phyloP scores from a whole-genome alignment of 2,329 filamentous ascomycete genomes.

The Ophiostoma pallidulum region DNA sequence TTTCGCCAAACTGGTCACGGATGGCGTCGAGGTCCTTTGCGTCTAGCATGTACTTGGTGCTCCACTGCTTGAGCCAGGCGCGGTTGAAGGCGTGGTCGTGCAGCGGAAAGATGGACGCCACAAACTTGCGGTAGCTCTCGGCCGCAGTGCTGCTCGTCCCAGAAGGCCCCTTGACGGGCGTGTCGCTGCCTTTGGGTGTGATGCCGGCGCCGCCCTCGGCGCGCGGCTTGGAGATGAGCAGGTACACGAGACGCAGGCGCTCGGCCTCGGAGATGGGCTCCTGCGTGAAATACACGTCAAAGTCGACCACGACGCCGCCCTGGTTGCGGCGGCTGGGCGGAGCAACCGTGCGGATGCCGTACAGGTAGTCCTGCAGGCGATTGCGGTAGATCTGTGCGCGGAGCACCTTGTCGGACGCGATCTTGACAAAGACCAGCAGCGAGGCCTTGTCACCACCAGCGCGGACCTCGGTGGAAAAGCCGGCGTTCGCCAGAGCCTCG shows the following conservation, averaged over 20 bases:
- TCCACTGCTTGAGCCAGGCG: constrained; percentile 65
- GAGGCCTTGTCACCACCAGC: constrained; percentile 60
- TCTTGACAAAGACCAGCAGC: constrained; percentile 72
- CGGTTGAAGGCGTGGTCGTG: constrained; percentile 71
- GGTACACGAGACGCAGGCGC: constrained; percentile 75
- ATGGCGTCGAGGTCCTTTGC: constrained; percentile 62
- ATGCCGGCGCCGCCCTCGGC: constrained; percentile 66
- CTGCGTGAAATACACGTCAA: constrained; percentile 54
- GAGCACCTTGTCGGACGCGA: constrained; percentile 66
- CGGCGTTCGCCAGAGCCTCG: constrained; percentile 62
- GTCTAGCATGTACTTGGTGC: constrained; percentile 59
- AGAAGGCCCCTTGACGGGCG: background rate
- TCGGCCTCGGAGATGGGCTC: constrained; percentile 84
- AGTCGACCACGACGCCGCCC: constrained; percentile 31
- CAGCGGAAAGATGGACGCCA: constrained; percentile 66
- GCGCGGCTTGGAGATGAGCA: constrained; percentile 65
- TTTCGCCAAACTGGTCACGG: constrained; percentile 52
- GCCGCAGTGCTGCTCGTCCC: background rate
- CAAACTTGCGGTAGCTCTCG: constrained; percentile 54
- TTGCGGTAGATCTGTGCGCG: constrained; percentile 75
- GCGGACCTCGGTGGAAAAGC: constrained; percentile 82
- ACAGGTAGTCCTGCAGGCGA: constrained; percentile 86
- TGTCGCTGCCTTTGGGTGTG: constrained; percentile 42
- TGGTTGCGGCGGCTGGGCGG: constrained; percentile 45
- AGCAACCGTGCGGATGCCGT: constrained; percentile 70